Evolutionary conservation across 768 basidiomycete species (phyloP).

Genomic region (Lactarius pseudohatsudake): DNA sequence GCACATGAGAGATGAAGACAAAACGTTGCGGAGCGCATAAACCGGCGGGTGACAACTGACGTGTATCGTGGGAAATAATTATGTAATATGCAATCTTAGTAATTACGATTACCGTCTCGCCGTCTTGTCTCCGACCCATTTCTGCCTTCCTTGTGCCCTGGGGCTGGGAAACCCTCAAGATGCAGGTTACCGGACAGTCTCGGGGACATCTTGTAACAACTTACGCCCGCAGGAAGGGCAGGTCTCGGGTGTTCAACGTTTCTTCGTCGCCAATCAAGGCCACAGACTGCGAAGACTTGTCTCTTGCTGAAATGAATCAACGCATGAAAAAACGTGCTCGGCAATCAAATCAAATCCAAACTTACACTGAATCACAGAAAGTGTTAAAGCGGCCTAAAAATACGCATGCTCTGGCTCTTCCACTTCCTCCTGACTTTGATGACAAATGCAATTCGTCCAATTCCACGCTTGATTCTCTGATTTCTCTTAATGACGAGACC

Average conservation of each 20-base stretch:
- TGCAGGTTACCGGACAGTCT: conserved; percentile 1
- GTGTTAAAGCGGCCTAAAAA: conserved; percentile 39
- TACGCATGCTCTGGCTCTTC: conserved; percentile 26
- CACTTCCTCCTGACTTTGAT: conserved; percentile 9
- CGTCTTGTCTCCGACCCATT: not conserved
- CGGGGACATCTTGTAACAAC: conserved; percentile 16
- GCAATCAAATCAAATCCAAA: conserved; percentile 33
- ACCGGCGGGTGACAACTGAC: conserved; percentile 27
- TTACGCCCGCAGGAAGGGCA: conserved; percentile 21
- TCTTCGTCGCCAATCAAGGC: conserved; percentile 35
- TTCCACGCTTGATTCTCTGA: conserved; percentile 16
- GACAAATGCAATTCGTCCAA: not conserved
- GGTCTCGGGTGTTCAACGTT: conserved; percentile 2
- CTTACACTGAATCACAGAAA: conserved; percentile 28
- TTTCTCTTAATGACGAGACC: conserved; percentile 27
- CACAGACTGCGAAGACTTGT: conserved; percentile 36
- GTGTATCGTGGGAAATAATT: conserved; percentile 29
- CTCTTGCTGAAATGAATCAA: conserved; percentile 43
- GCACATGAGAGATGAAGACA: conserved; percentile 11
- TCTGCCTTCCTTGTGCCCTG: not conserved
- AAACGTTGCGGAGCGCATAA: conserved; percentile 2
- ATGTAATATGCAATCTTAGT: conserved; percentile 13
- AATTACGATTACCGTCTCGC: not conserved
- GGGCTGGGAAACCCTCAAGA: conserved; percentile 3
- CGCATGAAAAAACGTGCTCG: conserved; percentile 52